Evolutionary conservation across 257 asterid genomes (phyloP), one percentile per base, ranked within the genome.

Genomic region (Fraxinus anomala): DNA sequence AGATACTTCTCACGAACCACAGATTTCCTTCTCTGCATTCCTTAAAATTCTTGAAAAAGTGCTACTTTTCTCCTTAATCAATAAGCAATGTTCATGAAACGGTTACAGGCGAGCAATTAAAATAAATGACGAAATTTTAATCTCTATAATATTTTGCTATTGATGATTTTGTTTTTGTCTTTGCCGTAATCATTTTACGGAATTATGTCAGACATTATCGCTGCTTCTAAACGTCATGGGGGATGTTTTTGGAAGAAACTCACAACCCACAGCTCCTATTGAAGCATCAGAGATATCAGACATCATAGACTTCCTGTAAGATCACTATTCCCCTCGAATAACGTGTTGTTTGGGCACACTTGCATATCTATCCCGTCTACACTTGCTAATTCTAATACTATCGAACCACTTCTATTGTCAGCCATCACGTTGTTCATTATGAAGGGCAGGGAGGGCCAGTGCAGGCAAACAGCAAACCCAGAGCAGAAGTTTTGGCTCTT

Each of bases 381-480:
- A 11, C 37, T 42, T 14, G 16, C 72, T 42, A 23, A 70, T 65
- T 24, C 68, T 40, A 42, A 26, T 19, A 28, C 34, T 16, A 37
- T 24, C 23, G 59, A 40, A 28, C 3, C 6, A 54, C 56, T 26
- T 37, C 28, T 73, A 23, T 73, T 7, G 19, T 76, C 88, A 94
- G 98, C 77, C 94, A 96, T 86, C 98, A 93, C 77, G 86, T 95
- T 65, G 90, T 88, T 61, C 99, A 95, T 86, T 95, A 93, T 3
- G 98, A 93, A 80, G 98, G 97, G 75, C 97, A 94, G 75, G 97
- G 96, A 72, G 97, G 97, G 23, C 87, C 98, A 5, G 98, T 94
- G 68, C 97, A 94, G 84, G 83, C 90, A 26, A 90, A 76, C 91
- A 91, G 97, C 92, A 93, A 91, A 83, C 96, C 96, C 1, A 78